Percentiles rank a stretch among this genome's conserved stretches.
Evolutionary conservation across 2,329 filamentous ascomycete species (phyloP).

Genomic region (Tolypocladium paradoxum): DNA sequence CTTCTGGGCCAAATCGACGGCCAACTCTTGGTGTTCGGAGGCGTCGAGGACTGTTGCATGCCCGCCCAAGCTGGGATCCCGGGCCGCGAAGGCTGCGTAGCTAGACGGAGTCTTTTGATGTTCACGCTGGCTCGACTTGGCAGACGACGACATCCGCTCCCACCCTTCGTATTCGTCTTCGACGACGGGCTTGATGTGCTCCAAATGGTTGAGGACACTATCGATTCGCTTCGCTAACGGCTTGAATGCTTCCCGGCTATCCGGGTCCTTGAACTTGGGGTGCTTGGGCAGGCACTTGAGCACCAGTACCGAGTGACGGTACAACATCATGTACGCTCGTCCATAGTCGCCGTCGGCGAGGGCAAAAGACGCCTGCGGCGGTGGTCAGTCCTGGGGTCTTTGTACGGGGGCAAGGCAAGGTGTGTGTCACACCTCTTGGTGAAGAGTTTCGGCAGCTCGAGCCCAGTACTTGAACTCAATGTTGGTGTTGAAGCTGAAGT

Average conservation of each 20-base stretch:
- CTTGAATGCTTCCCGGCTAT: constrained; percentile 53
- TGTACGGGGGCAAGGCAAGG: background rate
- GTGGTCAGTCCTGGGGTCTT: background rate
- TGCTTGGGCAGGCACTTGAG: constrained; percentile 65
- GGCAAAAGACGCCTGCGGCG: constrained; percentile 65
- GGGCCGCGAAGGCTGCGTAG: constrained; percentile 38
- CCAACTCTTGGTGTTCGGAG: constrained; percentile 61
- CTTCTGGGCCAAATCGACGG: constrained; percentile 62
- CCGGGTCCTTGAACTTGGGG: constrained; percentile 59
- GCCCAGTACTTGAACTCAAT: constrained; percentile 75
- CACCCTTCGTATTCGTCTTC: constrained; percentile 60
- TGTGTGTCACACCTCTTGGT: constrained; percentile 58
- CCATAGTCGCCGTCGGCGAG: constrained; percentile 76
- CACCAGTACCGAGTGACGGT: constrained; percentile 79
- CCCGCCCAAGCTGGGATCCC: constrained; percentile 51
- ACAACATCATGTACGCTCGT: constrained; percentile 83
- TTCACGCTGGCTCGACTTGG: constrained; percentile 13
- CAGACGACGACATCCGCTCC: constrained; percentile 38
- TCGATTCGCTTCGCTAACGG: constrained; percentile 37
- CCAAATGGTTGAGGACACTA: constrained; percentile 58
- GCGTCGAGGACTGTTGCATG: constrained; percentile 54
- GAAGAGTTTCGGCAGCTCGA: constrained; percentile 65
- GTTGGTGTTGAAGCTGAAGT: constrained; percentile 69
- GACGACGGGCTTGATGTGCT: constrained; percentile 70
- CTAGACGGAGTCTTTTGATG: constrained; percentile 13